Evolutionary conservation across 1,139 yeast species (phyloP).

Genomic region (Kodamaea suecica): DNA sequence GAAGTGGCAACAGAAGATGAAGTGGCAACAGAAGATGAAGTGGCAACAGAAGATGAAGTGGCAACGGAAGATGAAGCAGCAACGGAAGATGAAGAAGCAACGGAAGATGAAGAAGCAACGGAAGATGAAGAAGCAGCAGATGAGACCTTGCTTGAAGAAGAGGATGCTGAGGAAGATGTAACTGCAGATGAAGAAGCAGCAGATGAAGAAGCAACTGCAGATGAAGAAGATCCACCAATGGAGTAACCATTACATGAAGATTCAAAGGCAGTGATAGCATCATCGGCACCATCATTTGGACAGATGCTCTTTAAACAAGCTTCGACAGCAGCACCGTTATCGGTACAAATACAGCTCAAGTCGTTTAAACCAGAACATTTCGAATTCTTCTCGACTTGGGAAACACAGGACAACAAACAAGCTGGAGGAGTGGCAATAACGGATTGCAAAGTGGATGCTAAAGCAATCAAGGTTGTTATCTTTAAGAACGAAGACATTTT

Average conservation of each 20-base stretch:
- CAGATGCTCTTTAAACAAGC: conserved; percentile 62
- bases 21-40: conserved; percentile 14
- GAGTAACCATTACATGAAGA: conserved; percentile 46
- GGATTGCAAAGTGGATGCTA: conserved; percentile 47
- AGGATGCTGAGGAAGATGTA: conserved; percentile 8
- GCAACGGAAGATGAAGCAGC: conserved; percentile 26
- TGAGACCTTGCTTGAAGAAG: conserved; percentile 22
- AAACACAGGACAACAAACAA: conserved; percentile 83
- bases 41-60: conserved; percentile 19
- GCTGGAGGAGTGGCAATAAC: conserved; percentile 82
- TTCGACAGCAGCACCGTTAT: conserved; percentile 48
- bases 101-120: conserved; percentile 23
- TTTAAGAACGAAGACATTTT: conserved; percentile 21
- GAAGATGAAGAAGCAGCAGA: conserved; percentile 27
- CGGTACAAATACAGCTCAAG: conserved; percentile 62
- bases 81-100: conserved; percentile 25
- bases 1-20: conserved; percentile 18
- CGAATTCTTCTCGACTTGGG: conserved; percentile 57
- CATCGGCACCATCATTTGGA: conserved; percentile 56
- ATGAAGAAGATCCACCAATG: conserved; percentile 10
- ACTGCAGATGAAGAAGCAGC: no score
- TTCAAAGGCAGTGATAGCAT: conserved; percentile 58
- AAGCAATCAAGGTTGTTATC: conserved; percentile 47
- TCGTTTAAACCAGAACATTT: conserved; percentile 58
- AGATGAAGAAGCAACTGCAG: conserved; percentile 9